These are phyloP conservation scores for Debaryomyces prosopidis DNA, from an alignment of 805 yeast species.

Conservation along the genomic window DNA sequence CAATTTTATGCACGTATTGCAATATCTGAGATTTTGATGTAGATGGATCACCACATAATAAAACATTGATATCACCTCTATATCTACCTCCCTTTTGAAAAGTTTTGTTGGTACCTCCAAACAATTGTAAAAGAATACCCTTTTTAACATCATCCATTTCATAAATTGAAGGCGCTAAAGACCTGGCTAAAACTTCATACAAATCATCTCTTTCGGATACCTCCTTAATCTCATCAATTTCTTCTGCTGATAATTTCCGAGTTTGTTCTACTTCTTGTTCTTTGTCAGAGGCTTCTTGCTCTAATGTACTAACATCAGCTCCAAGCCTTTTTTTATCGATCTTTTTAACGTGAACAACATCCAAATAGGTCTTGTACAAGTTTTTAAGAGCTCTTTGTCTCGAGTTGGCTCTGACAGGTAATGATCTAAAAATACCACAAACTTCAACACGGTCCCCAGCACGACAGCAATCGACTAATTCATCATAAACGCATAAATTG, in stretches of 20 bases:
- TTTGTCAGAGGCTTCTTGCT: slow-evolving; percentile 52
- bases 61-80: slow-evolving; percentile 91
- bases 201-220: slow-evolving; percentile 71
- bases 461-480: slow-evolving; percentile 87
- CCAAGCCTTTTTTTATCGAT: slow-evolving; percentile 81
- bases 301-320: slow-evolving; percentile 69
- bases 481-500: slow-evolving; percentile 92
- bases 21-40: slow-evolving; percentile 94
- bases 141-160: slow-evolving; percentile 97
- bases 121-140: slow-evolving; percentile 87
- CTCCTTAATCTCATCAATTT: slow-evolving; percentile 61
- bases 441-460: slow-evolving; percentile 97
- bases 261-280: slow-evolving; percentile 78
- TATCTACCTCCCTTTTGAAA: slow-evolving; percentile 90
- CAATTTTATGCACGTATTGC: slow-evolving; percentile 94
- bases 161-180: slow-evolving; percentile 94
- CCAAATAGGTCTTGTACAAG: slow-evolving; percentile 88
- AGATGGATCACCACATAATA: slow-evolving; percentile 97
- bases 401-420: slow-evolving; percentile 87
- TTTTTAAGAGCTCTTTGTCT: slow-evolving; percentile 80
- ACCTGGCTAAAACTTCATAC: slow-evolving; percentile 82
- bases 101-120: slow-evolving; percentile 92
- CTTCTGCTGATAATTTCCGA: slow-evolving; percentile 67
- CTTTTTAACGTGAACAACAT: slow-evolving; percentile 90
- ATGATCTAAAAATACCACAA: slow-evolving; percentile 90